Evolutionary conservation across 495 filamentous ascomycete species (phyloP).

Genomic region (Ramalina intermedia): DNA sequence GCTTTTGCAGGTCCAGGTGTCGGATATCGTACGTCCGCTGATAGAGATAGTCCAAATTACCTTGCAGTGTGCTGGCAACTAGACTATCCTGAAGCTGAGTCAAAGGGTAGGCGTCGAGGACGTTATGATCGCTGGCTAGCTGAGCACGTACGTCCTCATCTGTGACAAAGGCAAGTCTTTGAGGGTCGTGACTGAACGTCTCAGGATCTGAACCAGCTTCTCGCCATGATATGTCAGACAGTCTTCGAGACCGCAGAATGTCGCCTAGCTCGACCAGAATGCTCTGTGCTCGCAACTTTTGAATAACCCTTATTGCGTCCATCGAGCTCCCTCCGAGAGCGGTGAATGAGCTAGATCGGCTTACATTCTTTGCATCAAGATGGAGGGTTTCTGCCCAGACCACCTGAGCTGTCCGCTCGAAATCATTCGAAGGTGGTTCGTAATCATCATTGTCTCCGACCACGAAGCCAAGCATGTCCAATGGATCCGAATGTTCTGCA

Average conservation of each 20-base stretch:
- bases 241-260: conserved; percentile 1
- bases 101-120: not conserved
- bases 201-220: not conserved
- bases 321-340: conserved; percentile 11
- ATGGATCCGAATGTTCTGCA: conserved; percentile 1
- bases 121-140: not conserved
- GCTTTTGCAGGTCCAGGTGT: conserved; percentile 2
- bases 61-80: not conserved
- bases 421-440: not conserved
- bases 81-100: not conserved
- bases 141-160: not conserved
- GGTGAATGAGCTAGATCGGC: conserved; percentile 4
- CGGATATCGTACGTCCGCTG: not conserved
- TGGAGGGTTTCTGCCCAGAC: conserved; percentile 6
- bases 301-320: conserved; percentile 3
- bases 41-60: not conserved
- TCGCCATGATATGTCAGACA: not conserved
- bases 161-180: not conserved
- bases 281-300: not conserved
- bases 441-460: not conserved
- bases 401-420: not conserved
- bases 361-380: not conserved
- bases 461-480: not conserved
- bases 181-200: not conserved
- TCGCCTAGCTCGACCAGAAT: conserved; percentile 5